A percentile compares a stretch with the other conserved stretches of the same genome.
These are phyloP conservation scores for Gloeopeniophorella convolvens DNA, from an alignment of 768 basidiomycete genomes.

Conservation along the genomic window DNA sequence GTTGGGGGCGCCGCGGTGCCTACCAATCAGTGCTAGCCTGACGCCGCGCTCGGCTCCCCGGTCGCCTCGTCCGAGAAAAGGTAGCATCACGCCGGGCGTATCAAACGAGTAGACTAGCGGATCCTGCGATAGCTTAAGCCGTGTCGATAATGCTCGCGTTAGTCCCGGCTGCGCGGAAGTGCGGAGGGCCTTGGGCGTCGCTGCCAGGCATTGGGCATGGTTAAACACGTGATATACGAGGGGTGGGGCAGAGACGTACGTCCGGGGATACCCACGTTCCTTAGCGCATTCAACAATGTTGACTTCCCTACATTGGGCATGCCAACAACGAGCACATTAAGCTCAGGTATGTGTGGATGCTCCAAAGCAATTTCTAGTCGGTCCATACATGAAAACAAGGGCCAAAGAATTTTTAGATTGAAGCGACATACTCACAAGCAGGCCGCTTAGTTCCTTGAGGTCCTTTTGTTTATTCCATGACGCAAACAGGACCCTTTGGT, in stretches of 20 bases:
- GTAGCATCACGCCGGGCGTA: slow-evolving; percentile 95
- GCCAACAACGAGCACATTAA: slow-evolving; percentile 90
- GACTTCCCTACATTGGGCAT: slow-evolving; percentile 99
- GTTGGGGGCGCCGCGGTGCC: slow-evolving; percentile 27
- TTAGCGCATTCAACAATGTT: slow-evolving; percentile 83
- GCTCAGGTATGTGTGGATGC: slow-evolving; percentile 62
- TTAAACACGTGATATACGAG: not conserved
- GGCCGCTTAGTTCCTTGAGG: slow-evolving; percentile 54
- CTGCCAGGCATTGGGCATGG: slow-evolving; percentile 29
- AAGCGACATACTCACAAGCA: slow-evolving; percentile 64
- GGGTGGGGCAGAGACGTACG: slow-evolving; percentile 44
- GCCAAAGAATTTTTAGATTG: slow-evolving; percentile 4
- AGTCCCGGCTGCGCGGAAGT: slow-evolving; percentile 88
- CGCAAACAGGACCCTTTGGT: slow-evolving; percentile 62
- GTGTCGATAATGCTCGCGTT: slow-evolving; percentile 83
- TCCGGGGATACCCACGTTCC: slow-evolving; percentile 80
- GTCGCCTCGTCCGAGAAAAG: slow-evolving; percentile 82
- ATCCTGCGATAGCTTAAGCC: slow-evolving; percentile 74
- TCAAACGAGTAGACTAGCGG: slow-evolving; percentile 92
- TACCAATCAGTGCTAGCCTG: slow-evolving; percentile 90
- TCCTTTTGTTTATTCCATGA: slow-evolving; percentile 64
- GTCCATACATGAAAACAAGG: not conserved
- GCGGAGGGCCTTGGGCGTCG: slow-evolving; percentile 80
- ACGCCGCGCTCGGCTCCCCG: slow-evolving; percentile 87
- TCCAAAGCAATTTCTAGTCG: slow-evolving; percentile 60